Base-by-base conservation (phyloP, 805 yeast species). In the Metschnikowia arizonensis region DNA sequence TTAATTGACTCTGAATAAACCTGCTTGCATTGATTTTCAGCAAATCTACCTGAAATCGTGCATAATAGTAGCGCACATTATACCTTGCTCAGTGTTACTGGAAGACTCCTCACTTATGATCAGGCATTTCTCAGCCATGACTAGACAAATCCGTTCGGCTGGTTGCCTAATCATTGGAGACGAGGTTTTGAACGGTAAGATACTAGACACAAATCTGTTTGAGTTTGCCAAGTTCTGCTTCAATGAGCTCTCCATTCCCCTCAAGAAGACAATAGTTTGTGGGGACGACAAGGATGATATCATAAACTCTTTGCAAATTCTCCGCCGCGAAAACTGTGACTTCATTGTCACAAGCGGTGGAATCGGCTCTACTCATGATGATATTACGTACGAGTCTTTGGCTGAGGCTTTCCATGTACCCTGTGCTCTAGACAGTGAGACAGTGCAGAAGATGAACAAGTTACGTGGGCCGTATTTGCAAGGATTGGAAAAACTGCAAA, bases 321-420 rank as follows among this genome's bases (percentile, higher is more conserved):
- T 78, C n/a, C 54, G 60, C 2, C 55, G 62, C 30, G 61, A 69
- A n/a, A 65, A 70, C 35, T 82, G 79, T 53, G 88, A 85, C 57
- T 74, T 86, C 35, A 74, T 85, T 6, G 77, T 85, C 18, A 86
- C 95, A 1, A 74, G 84, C 44, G 85, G 87, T 26, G 83, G 74
- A 1, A 86, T 88, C 47, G 97, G 97, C 0, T 86, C 95, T 4
- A 88, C 96, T 0, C 95, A 88, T 55, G 96, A 88, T 59, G 97
- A 88, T 60, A 83, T 88, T 49, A 88, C 96, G 0, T 88, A 88
- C 61, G 80, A 78, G 42, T 72, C 86, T 1, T 61, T 88, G n/a
- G 87, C 91, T 1, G 75, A 74, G 52, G 84, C 85, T 6, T 88
- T 72, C 51, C 63, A 63, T 1, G 58, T 85, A 6, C 74, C 75